Base-by-base conservation (phyloP, 2,329 filamentous ascomycete species). In the Ophiostoma ips region DNA sequence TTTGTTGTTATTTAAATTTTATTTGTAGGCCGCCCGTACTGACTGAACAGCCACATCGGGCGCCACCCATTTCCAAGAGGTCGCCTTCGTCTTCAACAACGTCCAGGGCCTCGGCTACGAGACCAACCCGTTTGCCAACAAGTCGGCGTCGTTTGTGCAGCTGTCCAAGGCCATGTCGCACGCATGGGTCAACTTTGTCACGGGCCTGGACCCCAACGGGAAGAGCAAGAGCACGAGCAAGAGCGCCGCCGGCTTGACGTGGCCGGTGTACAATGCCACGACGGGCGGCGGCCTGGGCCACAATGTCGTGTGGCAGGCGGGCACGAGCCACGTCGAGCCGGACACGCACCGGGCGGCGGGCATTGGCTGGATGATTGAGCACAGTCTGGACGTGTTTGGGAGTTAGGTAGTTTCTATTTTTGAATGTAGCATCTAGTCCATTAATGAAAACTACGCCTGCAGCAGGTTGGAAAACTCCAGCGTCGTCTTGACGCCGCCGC, bases 381-480 rank as follows among this genome's bases (percentile, higher is more conserved):
- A 53, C 15, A 44, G 46, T 1, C 38, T 53, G 13, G 52, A 53
- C 13, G 44, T 53, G 2, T 51, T 53, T 50, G 52, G 52, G 13
- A 30, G 40, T 24, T 43, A 16, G 9, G 24, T 28, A 8, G 4
- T 28, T 28, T 28, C 24, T 28, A 28, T 28, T 28, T 28, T 28
- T 28, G n/a, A n/a, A n/a, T n/a, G n/a, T n/a, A n/a, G n/a, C n/a
- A n/a, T n/a, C n/a, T n/a, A n/a, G n/a, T n/a, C n/a, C n/a, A n/a
- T n/a, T n/a, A n/a, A n/a, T n/a, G n/a, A n/a, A 13, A 13, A 46
- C 33, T 50, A 65, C n/a, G n/a, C n/a, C n/a, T n/a, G n/a, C n/a
- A n/a, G 63, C 61, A 82, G 64, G 64, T 87, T 72, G 52, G 66
- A 68, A 57, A 94, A 77, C 67, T 87, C 79, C 55, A 94, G 65